Evolutionary conservation across 768 basidiomycete genomes (phyloP).

Genomic region (Naganishia vaughanmartiniae): DNA sequence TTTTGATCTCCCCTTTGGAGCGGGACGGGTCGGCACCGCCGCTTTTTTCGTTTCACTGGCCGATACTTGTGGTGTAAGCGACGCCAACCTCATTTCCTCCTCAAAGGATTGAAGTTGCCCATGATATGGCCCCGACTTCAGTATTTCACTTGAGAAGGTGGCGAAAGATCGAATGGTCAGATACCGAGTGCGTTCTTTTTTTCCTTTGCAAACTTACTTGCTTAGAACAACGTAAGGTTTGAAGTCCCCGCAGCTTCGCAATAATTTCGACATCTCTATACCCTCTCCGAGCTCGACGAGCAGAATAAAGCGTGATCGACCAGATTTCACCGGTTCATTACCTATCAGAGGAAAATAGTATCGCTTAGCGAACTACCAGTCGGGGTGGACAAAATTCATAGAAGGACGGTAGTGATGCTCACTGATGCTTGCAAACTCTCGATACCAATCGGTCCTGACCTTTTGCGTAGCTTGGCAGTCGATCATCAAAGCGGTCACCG

Average conservation of each 20-base stretch:
- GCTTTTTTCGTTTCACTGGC: neutral
- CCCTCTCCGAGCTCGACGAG: neutral
- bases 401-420: neutral
- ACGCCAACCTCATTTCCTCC: neutral
- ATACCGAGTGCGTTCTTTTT: neutral
- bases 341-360: neutral
- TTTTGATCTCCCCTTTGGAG: neutral
- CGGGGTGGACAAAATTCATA: neutral
- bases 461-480: neutral
- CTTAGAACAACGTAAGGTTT: neutral
- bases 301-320: slow-evolving; percentile 6
- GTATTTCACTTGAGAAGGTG: neutral
- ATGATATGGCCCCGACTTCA: neutral
- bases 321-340: neutral
- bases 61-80: no score
- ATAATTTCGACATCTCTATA: neutral
- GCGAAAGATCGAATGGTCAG: neutral
- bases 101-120: neutral
- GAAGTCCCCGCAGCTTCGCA: neutral
- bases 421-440: neutral
- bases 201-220: neutral
- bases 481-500: neutral
- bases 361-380: neutral
- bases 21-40: neutral
- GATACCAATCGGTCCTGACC: slow-evolving; percentile 5